These are phyloP conservation scores for Gastrolobium bilobum DNA, from an alignment of 306 rosid genomes.

Conservation along the genomic window DNA sequence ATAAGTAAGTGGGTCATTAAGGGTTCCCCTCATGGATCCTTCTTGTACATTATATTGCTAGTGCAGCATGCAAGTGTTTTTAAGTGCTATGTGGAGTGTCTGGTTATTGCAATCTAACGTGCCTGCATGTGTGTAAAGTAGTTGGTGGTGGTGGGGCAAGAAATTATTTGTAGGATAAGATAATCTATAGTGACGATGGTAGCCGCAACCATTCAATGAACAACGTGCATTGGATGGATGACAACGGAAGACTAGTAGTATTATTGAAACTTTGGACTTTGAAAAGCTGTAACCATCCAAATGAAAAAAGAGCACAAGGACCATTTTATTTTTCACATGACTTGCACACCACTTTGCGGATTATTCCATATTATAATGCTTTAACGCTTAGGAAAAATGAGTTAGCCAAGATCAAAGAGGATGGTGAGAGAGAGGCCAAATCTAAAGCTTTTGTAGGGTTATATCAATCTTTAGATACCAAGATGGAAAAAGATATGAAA, in stretches of 20 bases:
- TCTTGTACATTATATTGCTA: neutral
- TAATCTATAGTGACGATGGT: constrained; percentile 24
- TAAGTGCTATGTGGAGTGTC: constrained; percentile 31
- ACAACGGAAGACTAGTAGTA: constrained; percentile 7
- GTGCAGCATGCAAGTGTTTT: constrained; percentile 35
- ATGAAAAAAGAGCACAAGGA: constrained; percentile 12
- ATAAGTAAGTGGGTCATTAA: constrained; percentile 4
- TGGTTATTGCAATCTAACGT: constrained; percentile 40
- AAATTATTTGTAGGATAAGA: constrained; percentile 29
- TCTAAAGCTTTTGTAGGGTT: no score
- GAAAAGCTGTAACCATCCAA: constrained; percentile 30
- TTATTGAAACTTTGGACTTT: constrained; percentile 22
- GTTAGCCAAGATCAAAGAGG: no score
- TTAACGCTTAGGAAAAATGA: neutral
- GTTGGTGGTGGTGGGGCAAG: constrained; percentile 47
- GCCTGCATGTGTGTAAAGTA: constrained; percentile 49
- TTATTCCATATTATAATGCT: neutral
- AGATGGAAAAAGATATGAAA: no score
- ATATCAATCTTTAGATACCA: no score
- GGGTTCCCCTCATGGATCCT: constrained; percentile 10
- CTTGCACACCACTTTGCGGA: constrained; percentile 28
- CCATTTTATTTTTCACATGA: constrained; percentile 41
- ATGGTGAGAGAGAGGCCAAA: no score
- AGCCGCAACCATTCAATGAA: constrained; percentile 45
- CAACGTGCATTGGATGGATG: constrained; percentile 39